Conservation (phyloP, 495 filamentous ascomycete genomes). For the Neurospora sp. region DNA sequence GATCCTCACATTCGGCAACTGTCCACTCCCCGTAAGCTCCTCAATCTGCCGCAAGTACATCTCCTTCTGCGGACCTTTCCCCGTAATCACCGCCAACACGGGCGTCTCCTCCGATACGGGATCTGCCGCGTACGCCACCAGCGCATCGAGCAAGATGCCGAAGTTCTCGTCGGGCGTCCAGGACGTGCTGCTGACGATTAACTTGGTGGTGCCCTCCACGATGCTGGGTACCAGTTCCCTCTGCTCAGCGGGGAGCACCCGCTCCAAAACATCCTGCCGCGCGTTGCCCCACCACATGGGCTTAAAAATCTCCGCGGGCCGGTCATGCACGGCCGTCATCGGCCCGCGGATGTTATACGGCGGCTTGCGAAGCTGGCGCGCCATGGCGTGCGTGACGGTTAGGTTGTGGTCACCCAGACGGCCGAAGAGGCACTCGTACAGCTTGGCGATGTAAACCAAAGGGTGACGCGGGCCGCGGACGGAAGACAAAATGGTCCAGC, state of each 20-base stretch:
- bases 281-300: slow-evolving; percentile 44
- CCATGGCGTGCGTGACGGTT: slow-evolving; percentile 85
- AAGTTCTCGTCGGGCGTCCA: slow-evolving; percentile 99
- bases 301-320: slow-evolving; percentile 72
- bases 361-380: slow-evolving; percentile 48
- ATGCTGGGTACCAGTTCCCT: slow-evolving; percentile 45
- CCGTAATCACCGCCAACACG: slow-evolving; percentile 76
- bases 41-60: slow-evolving; percentile 59
- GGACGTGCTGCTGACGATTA: slow-evolving; percentile 84
- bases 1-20: slow-evolving; percentile 58
- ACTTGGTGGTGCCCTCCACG: slow-evolving; percentile 41
- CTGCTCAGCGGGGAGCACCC: slow-evolving; percentile 43
- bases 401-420: slow-evolving; percentile 63
- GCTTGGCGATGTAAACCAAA: slow-evolving; percentile 60
- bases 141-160: slow-evolving; percentile 72
- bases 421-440: slow-evolving; percentile 66
- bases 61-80: slow-evolving; percentile 76
- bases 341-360: slow-evolving; percentile 53
- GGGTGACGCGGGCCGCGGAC: slow-evolving; percentile 60
- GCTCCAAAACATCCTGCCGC: slow-evolving; percentile 48
- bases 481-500: slow-evolving; percentile 79
- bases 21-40: slow-evolving; percentile 44
- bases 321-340: slow-evolving; percentile 74
- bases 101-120: slow-evolving; percentile 15
- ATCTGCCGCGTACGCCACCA: slow-evolving; percentile 52